phyloP scores from a whole-genome alignment of 2,329 filamentous ascomycete species.

The Dendryphion nanum region DNA sequence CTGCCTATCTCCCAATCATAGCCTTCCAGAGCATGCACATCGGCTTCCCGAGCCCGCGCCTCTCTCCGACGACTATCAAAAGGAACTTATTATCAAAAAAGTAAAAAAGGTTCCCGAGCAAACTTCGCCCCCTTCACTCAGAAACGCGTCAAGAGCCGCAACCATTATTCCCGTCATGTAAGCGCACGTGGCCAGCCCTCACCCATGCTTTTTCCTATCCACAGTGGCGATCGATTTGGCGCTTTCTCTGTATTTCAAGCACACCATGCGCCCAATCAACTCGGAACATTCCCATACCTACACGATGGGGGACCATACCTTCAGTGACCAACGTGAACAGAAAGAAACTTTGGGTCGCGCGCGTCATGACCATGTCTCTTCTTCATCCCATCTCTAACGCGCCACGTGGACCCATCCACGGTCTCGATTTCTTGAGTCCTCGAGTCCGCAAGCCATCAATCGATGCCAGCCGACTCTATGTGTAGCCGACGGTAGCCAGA shows the following conservation, averaged over 20 bases:
- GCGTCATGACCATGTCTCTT: too few species aligned
- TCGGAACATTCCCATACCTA: too few species aligned
- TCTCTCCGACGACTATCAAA: background rate
- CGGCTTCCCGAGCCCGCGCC: background rate
- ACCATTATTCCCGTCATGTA: slow-evolving; percentile 2
- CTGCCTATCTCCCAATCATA: too few species aligned
- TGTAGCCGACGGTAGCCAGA: slow-evolving; percentile 19
- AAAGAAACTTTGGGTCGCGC: too few species aligned
- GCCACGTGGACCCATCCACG: slow-evolving; percentile 25
- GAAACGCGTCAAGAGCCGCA: slow-evolving; percentile 10
- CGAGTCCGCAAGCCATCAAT: slow-evolving; percentile 4
- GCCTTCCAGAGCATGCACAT: background rate
- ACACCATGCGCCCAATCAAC: too few species aligned
- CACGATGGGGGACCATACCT: too few species aligned
- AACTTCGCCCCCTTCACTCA: too few species aligned
- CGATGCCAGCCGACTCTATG: slow-evolving; percentile 7
- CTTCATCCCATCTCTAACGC: slow-evolving; percentile 2
- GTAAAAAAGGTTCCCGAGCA: background rate
- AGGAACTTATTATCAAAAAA: background rate
- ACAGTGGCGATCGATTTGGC: too few species aligned
- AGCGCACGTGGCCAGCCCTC: slow-evolving; percentile 10
- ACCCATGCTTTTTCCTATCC: too few species aligned
- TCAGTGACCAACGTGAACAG: too few species aligned
- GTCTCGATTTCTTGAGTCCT: slow-evolving; percentile 5
- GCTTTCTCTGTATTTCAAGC: too few species aligned